These are phyloP conservation scores for Epichloe aotearoae DNA, from an alignment of 2,329 filamentous ascomycete species.

Conservation along the genomic window DNA sequence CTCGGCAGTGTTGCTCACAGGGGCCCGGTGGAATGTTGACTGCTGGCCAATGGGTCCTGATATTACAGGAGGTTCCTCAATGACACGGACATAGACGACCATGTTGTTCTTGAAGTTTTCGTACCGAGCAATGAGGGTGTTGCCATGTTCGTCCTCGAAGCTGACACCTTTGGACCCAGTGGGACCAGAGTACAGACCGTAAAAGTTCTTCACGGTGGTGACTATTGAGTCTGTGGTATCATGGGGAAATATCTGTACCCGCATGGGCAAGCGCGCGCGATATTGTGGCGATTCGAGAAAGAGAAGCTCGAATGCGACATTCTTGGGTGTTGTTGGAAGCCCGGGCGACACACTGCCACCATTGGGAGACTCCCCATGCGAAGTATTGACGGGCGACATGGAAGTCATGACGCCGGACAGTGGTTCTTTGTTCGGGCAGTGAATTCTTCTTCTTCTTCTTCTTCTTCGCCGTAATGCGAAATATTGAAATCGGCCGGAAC, in stretches of 20 bases:
- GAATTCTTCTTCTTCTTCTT: neutral
- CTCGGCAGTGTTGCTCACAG: slow-evolving; percentile 29
- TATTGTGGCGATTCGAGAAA: slow-evolving; percentile 54
- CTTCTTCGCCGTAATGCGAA: neutral
- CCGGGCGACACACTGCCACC: slow-evolving; percentile 34
- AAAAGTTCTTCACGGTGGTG: slow-evolving; percentile 97
- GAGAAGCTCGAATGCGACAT: slow-evolving; percentile 67
- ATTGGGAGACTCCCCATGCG: slow-evolving; percentile 22
- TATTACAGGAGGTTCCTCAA: slow-evolving; percentile 41
- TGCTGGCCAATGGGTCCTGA: slow-evolving; percentile 37
- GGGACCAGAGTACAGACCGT: slow-evolving; percentile 74
- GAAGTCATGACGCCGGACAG: slow-evolving; percentile 27
- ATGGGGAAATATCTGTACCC: slow-evolving; percentile 84
- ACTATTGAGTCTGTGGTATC: slow-evolving; percentile 97
- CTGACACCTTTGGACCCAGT: slow-evolving; percentile 67
- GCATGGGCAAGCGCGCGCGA: slow-evolving; percentile 66
- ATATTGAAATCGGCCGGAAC: slow-evolving; percentile 8
- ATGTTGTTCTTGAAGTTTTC: slow-evolving; percentile 92
- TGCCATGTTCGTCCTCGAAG: slow-evolving; percentile 84
- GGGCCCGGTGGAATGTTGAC: slow-evolving; percentile 29
- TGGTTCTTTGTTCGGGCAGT: neutral
- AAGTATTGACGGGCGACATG: slow-evolving; percentile 29
- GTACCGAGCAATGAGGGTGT: slow-evolving; percentile 86
- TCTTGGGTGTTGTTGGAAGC: slow-evolving; percentile 45
- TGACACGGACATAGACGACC: slow-evolving; percentile 83